phyloP scores from a whole-genome alignment of 208 protist genomes.

The Vickermania ingenoplastis region DNA sequence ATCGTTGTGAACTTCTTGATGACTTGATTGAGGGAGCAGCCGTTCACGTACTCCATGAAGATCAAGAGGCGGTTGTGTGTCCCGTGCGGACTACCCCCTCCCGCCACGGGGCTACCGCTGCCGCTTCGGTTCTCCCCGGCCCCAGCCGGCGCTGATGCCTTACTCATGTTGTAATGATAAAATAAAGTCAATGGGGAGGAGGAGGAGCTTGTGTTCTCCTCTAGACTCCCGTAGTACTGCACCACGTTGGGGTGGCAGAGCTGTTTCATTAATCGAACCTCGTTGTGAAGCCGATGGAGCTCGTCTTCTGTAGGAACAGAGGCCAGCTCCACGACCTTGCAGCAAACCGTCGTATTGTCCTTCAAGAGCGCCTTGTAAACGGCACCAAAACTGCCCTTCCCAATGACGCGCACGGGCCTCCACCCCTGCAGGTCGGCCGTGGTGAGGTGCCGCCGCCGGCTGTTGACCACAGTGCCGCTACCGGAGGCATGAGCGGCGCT shows the following conservation, averaged over 20 bases:
- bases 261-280: conserved; percentile 75
- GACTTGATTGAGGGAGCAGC: conserved; percentile 65
- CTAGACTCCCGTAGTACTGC: conserved; percentile 81
- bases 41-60: conserved; percentile 90
- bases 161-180: background rate
- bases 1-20: conserved; percentile 76
- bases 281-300: conserved; percentile 72
- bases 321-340: conserved; percentile 79
- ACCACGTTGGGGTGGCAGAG: conserved; percentile 87
- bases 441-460: conserved; percentile 24
- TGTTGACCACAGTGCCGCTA: too few relatives aligned
- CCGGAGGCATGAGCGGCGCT: background rate
- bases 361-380: conserved; percentile 68
- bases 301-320: conserved; percentile 47
- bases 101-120: conserved; percentile 10
- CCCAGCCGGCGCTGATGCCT: background rate
- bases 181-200: background rate
- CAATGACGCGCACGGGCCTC: conserved; percentile 60
- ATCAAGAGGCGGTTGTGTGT: conserved; percentile 75
- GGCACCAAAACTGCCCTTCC: conserved; percentile 81
- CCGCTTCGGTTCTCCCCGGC: background rate
- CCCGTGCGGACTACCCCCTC: conserved; percentile 12
- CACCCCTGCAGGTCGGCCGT: conserved; percentile 63
- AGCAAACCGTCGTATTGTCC: conserved; percentile 69
- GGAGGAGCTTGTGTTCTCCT: conserved; percentile 28